Evolutionary conservation across 1,284 basidiomycete genomes (phyloP).

Genomic region (Pseudozyma pruni): DNA sequence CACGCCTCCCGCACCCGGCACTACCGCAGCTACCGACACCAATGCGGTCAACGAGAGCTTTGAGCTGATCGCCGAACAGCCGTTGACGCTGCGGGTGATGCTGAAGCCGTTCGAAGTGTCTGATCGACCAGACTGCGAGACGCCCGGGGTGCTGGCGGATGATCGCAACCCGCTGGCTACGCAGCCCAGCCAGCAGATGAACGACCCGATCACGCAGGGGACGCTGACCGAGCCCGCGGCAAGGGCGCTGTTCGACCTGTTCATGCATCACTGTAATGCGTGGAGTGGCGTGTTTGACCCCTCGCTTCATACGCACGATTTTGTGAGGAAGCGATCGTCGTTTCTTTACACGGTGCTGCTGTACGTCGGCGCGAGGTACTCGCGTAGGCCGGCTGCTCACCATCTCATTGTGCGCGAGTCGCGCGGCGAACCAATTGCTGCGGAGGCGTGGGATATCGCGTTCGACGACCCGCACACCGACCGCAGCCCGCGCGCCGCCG

Average conservation of each 20-base stretch:
- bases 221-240: constrained; percentile 42
- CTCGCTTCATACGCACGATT: constrained; percentile 47
- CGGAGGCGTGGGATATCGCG: constrained; percentile 35
- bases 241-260: constrained; percentile 41
- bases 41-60: constrained; percentile 47
- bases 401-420: constrained; percentile 34
- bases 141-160: constrained; percentile 25
- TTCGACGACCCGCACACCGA: constrained; percentile 22
- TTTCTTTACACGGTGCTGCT: constrained; percentile 52
- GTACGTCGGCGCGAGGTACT: constrained; percentile 38
- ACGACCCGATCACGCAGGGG: constrained; percentile 48
- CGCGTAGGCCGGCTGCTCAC: constrained; percentile 30
- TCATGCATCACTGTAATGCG: constrained; percentile 40
- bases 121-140: constrained; percentile 38
- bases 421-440: constrained; percentile 21
- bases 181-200: constrained; percentile 21
- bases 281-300: constrained; percentile 43
- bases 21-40: constrained; percentile 24
- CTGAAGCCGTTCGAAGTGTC: constrained; percentile 51
- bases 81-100: constrained; percentile 44
- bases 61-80: constrained; percentile 51
- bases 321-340: constrained; percentile 44
- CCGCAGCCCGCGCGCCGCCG: constrained; percentile 24
- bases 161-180: constrained; percentile 33
- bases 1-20: constrained; percentile 30